A percentile compares a stretch with the other conserved stretches of the same genome.
phyloP scores from a whole-genome alignment of 139 green algal genomes.

The Chlamydomonas incerta region DNA sequence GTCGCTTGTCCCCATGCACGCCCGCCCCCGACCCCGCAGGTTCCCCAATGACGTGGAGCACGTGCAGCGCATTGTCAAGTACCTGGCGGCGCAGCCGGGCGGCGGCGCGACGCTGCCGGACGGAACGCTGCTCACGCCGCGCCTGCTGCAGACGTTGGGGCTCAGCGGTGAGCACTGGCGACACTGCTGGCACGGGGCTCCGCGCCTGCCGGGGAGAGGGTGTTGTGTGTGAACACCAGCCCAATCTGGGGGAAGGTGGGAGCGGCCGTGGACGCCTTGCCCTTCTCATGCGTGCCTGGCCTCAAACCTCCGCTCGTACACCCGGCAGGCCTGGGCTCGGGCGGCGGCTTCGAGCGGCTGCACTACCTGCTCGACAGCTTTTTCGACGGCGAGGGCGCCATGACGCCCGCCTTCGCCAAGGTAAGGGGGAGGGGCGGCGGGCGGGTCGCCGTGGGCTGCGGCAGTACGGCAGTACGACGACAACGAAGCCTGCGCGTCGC shows the following conservation, averaged over 20 bases:
- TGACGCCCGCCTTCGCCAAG: slow-evolving; percentile 87
- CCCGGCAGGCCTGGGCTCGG: slow-evolving; percentile 63
- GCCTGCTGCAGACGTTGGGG: slow-evolving; percentile 85
- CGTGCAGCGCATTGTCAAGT: slow-evolving; percentile 78
- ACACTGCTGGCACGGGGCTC: too few relatives aligned
- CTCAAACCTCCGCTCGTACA: too few relatives aligned
- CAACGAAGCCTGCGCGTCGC: too few relatives aligned
- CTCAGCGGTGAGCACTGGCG: slow-evolving; percentile 57
- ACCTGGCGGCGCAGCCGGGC: slow-evolving; percentile 71
- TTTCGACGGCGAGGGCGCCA: slow-evolving; percentile 72
- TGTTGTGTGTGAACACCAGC: too few relatives aligned
- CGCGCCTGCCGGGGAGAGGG: too few relatives aligned
- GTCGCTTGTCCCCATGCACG: too few relatives aligned
- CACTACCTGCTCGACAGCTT: slow-evolving; percentile 88
- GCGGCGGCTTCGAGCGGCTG: slow-evolving; percentile 89
- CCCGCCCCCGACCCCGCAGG: too few relatives aligned
- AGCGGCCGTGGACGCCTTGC: too few relatives aligned
- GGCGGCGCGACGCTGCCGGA: slow-evolving; percentile 69
- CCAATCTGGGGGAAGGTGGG: too few relatives aligned
- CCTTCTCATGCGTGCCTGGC: too few relatives aligned
- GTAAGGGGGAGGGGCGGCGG: slow-evolving; percentile 13
- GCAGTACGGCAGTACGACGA: too few relatives aligned
- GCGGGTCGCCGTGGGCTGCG: not conserved
- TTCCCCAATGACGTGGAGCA: slow-evolving; percentile 63
- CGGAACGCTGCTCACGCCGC: slow-evolving; percentile 79